These are phyloP conservation scores for Hypomyces perniciosus DNA, from an alignment of 2,329 filamentous ascomycete species.

Conservation along the genomic window DNA sequence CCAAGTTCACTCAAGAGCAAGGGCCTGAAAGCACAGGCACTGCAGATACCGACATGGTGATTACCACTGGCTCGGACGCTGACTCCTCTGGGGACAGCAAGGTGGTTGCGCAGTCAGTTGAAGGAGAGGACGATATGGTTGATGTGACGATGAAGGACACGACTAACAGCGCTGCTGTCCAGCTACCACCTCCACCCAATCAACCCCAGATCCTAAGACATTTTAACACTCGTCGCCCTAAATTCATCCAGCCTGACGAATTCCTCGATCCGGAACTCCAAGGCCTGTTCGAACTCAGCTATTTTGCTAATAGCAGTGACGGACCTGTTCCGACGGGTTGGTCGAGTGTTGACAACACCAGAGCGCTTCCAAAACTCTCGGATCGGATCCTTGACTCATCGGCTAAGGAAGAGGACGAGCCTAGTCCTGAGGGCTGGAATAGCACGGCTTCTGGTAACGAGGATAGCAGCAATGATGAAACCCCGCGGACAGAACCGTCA, in stretches of 20 bases:
- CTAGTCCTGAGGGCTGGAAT: conserved; percentile 43
- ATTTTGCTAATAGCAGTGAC: conserved; percentile 48
- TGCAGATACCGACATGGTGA: conserved; percentile 62
- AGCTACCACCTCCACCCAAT: conserved; percentile 11
- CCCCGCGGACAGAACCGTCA: conserved; percentile 22
- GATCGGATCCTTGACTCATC: conserved; percentile 39
- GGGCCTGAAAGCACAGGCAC: conserved; percentile 44
- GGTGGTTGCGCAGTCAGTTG: conserved; percentile 70
- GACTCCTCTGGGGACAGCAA: conserved; percentile 64
- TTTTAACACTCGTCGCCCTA: conserved; percentile 46
- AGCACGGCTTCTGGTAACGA: conserved; percentile 45
- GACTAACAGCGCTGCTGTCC: conserved; percentile 25
- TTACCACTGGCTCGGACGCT: conserved; percentile 57
- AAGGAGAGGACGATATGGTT: conserved; percentile 85
- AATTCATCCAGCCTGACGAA: conserved; percentile 45
- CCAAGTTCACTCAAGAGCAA: conserved; percentile 51
- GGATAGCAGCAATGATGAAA: conserved; percentile 48
- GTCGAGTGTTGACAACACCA: conserved; percentile 54
- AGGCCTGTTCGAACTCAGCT: conserved; percentile 71
- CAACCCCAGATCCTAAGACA: conserved; percentile 32
- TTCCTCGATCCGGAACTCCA: conserved; percentile 60
- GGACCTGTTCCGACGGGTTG: conserved; percentile 65
- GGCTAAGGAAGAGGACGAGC: conserved; percentile 40
- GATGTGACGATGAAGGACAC: conserved; percentile 79
- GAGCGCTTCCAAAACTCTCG: conserved; percentile 48